A percentile compares a stretch with the other conserved stretches of the same genome.
phyloP scores from a whole-genome alignment of 495 filamentous ascomycete genomes.

The Hypoxylon fuscum region DNA sequence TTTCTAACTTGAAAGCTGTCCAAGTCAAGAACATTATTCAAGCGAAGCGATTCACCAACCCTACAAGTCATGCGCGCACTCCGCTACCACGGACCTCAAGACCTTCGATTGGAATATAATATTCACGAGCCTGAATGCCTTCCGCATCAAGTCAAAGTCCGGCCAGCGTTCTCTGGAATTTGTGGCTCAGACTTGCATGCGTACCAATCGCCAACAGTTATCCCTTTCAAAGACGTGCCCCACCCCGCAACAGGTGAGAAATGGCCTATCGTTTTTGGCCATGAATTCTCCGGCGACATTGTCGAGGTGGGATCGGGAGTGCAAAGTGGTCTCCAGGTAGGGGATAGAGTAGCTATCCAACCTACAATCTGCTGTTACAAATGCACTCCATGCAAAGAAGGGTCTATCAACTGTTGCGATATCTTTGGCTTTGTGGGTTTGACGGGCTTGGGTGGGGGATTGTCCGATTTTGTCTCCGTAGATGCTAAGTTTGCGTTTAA shows the following conservation, averaged over 20 bases:
- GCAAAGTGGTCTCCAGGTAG: slow-evolving; percentile 54
- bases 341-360: slow-evolving; percentile 64
- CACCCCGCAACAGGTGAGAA: neutral
- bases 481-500: slow-evolving; percentile 53
- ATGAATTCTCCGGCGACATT: slow-evolving; percentile 68
- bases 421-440: slow-evolving; percentile 67
- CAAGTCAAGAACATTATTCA: no score
- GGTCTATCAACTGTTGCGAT: slow-evolving; percentile 65
- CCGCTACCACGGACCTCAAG: slow-evolving; percentile 52
- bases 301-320: slow-evolving; percentile 66
- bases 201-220: slow-evolving; percentile 63
- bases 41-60: no score
- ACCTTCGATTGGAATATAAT: slow-evolving; percentile 51
- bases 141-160: slow-evolving; percentile 49
- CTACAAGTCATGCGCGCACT: slow-evolving; percentile 57
- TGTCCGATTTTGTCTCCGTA: slow-evolving; percentile 65
- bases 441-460: slow-evolving; percentile 66
- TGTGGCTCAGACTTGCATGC: slow-evolving; percentile 69
- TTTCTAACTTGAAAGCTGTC: no score
- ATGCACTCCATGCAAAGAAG: slow-evolving; percentile 61
- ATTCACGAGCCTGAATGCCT: slow-evolving; percentile 44
- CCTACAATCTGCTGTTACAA: slow-evolving; percentile 68
- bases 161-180: slow-evolving; percentile 65
- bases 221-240: slow-evolving; percentile 63
- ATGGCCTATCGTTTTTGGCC: slow-evolving; percentile 61